Percentiles rank a stretch among this genome's conserved stretches.
These are phyloP conservation scores for Fusarium secorum DNA, from an alignment of 2,329 filamentous ascomycete species.

Conservation along the genomic window DNA sequence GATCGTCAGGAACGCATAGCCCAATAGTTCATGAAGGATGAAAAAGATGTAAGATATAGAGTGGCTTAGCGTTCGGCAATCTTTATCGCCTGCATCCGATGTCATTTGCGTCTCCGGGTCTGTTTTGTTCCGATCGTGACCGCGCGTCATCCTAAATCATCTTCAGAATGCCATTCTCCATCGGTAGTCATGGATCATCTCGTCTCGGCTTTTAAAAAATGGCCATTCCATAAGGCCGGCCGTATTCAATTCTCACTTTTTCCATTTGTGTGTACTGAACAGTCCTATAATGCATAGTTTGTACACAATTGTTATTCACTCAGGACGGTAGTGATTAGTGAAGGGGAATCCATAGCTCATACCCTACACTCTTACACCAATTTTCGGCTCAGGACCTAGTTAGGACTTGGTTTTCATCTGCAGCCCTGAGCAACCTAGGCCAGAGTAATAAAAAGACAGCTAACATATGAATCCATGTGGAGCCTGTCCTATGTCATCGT, in stretches of 20 bases:
- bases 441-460: accelerated
- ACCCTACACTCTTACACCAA: neutral
- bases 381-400: neutral
- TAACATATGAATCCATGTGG: accelerated
- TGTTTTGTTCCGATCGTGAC: neutral
- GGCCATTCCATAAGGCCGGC: accelerated
- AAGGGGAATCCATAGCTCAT: neutral
- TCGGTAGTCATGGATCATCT: neutral
- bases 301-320: neutral
- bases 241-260: accelerated
- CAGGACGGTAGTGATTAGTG: too few relatives aligned
- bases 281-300: neutral
- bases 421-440: accelerated
- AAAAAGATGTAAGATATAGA: accelerated
- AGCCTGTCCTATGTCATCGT: accelerated
- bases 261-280: accelerated
- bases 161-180: accelerated
- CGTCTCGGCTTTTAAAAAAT: accelerated
- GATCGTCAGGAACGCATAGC: neutral
- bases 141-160: neutral
- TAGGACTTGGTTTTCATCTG: neutral
- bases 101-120: neutral
- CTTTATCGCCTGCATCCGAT: too few relatives aligned
- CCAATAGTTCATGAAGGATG: accelerated
- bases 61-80: neutral